phyloP scores from a whole-genome alignment of 805 yeast species.

The Teunomyces cretensis region DNA sequence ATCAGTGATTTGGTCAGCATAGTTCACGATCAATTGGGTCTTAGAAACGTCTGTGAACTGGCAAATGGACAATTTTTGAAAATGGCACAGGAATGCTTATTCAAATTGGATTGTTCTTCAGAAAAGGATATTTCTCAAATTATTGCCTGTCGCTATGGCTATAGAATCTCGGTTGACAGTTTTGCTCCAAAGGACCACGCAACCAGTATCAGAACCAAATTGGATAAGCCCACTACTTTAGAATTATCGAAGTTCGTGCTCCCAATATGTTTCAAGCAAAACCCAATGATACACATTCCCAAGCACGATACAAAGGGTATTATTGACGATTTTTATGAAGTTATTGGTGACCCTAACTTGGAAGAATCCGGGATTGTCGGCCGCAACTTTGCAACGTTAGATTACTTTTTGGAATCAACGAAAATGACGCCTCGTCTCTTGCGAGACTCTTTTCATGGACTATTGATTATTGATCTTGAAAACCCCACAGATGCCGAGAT shows the following conservation, averaged over 20 bases:
- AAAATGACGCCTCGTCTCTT: slow-evolving; percentile 45
- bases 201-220: slow-evolving; percentile 25
- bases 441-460: slow-evolving; percentile 54
- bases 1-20: slow-evolving; percentile 51
- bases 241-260: slow-evolving; percentile 51
- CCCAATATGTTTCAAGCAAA: slow-evolving; percentile 53
- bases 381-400: slow-evolving; percentile 46
- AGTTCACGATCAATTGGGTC: slow-evolving; percentile 75
- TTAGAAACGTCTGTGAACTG: slow-evolving; percentile 64
- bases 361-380: slow-evolving; percentile 42
- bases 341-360: slow-evolving; percentile 63
- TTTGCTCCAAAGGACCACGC: slow-evolving; percentile 69
- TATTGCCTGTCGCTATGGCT: slow-evolving; percentile 74
- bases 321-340: slow-evolving; percentile 69
- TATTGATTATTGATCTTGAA: slow-evolving; percentile 27
- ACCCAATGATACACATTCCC: slow-evolving; percentile 58
- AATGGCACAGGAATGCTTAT: slow-evolving; percentile 55
- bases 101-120: slow-evolving; percentile 41
- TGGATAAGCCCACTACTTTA: slow-evolving; percentile 29
- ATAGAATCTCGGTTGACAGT: slow-evolving; percentile 56
- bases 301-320: slow-evolving; percentile 71
- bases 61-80: slow-evolving; percentile 62
- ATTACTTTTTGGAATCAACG: slow-evolving; percentile 46
- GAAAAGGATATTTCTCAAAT: slow-evolving; percentile 76
- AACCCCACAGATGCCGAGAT: slow-evolving; percentile 25